Percentiles rank a stretch among this genome's conserved stretches.
phyloP scores from a whole-genome alignment of 192 early-diverging fungal species.

The Phycomyces blakesleeanus region DNA sequence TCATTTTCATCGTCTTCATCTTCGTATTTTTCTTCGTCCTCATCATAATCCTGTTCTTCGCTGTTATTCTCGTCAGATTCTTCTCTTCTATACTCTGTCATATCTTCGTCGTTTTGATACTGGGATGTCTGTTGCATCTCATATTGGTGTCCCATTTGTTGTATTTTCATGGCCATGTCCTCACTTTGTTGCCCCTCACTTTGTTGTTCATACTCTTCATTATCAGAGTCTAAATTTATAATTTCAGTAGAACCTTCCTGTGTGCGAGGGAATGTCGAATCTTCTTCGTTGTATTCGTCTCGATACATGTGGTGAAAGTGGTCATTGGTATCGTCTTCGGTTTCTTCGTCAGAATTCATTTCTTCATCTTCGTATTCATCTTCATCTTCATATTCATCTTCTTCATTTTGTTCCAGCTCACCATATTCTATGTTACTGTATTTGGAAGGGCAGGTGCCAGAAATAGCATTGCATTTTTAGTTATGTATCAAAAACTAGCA shows the following conservation, averaged over 20 bases:
- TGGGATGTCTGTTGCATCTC: too few species aligned
- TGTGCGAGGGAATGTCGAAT: background rate
- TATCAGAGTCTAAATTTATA: background rate
- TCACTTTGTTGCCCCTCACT: too few species aligned
- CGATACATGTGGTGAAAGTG: background rate
- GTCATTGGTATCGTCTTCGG: background rate
- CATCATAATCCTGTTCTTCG: too few species aligned
- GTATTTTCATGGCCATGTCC: too few species aligned
- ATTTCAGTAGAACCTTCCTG: background rate
- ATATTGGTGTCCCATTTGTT: too few species aligned
- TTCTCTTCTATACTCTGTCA: too few species aligned
- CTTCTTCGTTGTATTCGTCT: background rate
- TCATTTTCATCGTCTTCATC: too few species aligned
- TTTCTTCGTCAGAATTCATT: background rate
- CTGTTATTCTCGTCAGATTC: too few species aligned
- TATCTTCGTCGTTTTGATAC: too few species aligned
- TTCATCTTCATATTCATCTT: background rate
- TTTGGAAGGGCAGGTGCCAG: background rate
- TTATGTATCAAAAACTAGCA: background rate
- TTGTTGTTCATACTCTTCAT: background rate
- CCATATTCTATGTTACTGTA: background rate
- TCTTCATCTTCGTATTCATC: background rate
- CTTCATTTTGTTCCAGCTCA: background rate
- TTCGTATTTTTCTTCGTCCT: too few species aligned
- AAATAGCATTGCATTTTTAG: background rate